A percentile compares a stretch with the other conserved stretches of the same genome.
Conservation (phyloP, 2,329 filamentous ascomycete species). For the Arthrinium puccinioides region DNA sequence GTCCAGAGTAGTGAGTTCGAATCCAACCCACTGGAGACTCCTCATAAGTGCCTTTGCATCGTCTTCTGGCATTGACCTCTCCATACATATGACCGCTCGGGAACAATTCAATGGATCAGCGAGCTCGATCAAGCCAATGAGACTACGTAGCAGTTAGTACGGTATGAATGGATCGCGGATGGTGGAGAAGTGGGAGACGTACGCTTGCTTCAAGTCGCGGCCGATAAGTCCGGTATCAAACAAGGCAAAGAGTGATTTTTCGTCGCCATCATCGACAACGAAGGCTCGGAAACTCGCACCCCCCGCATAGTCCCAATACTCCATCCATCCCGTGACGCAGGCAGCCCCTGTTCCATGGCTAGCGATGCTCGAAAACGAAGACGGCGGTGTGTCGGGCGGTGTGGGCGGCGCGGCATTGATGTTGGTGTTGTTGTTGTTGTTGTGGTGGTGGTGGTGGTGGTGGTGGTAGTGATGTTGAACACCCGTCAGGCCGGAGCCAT, state of each 20-base stretch:
- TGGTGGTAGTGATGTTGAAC: constrained; percentile 38
- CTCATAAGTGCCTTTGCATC: constrained; percentile 64
- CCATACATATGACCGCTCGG: constrained; percentile 73
- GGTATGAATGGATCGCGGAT: constrained; percentile 15
- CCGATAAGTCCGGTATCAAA: constrained; percentile 66
- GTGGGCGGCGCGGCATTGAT: constrained; percentile 40
- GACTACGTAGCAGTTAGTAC: constrained; percentile 20
- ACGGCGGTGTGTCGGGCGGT: constrained; percentile 39
- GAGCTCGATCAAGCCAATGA: constrained; percentile 87
- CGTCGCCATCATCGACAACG: constrained; percentile 60
- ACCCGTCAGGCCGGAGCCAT: constrained; percentile 85
- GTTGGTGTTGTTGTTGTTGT: too few species aligned
- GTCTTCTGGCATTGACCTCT: constrained; percentile 57
- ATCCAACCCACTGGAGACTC: constrained; percentile 89
- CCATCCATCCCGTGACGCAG: constrained; percentile 57
- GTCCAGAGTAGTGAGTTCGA: constrained; percentile 74
- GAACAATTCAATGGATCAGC: constrained; percentile 72
- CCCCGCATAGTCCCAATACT: constrained; percentile 80
- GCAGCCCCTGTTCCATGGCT: constrained; percentile 17
- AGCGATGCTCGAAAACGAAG: constrained; percentile 23
- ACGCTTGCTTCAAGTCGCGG: constrained; percentile 82
- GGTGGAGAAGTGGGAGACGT: constrained; percentile 30
- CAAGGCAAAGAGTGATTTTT: constrained; percentile 80
- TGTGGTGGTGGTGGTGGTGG: too few species aligned
- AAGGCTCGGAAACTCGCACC: constrained; percentile 84